Percentiles rank a stretch among this genome's conserved stretches.
Conservation (phyloP, 139 green algal species). For the Nannochloris sp. region DNA sequence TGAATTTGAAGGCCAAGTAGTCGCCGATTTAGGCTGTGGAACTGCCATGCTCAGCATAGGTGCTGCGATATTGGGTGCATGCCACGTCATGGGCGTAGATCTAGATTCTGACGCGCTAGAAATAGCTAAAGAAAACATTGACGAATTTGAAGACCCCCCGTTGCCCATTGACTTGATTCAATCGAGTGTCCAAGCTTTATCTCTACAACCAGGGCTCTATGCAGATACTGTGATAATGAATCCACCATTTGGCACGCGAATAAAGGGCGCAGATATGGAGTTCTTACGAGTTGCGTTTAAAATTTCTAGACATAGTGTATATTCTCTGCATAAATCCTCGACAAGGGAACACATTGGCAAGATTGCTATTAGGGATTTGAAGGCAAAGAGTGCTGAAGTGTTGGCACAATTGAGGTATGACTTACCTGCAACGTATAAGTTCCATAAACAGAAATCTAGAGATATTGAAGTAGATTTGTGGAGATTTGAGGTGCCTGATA, state of each 20-base stretch:
- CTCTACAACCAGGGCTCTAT: constrained; percentile 17
- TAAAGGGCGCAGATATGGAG: constrained; percentile 81
- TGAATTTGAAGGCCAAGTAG: constrained; percentile 63
- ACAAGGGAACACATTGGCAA: constrained; percentile 71
- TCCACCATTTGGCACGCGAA: constrained; percentile 87
- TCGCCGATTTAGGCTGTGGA: constrained; percentile 85
- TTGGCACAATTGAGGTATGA: constrained; percentile 87
- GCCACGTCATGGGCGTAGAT: constrained; percentile 77
- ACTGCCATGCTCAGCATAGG: constrained; percentile 87
- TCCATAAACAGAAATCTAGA: constrained; percentile 70
- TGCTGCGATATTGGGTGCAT: constrained; percentile 61
- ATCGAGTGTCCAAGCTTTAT: constrained; percentile 36
- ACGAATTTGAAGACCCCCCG: constrained; percentile 58
- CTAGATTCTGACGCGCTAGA: constrained; percentile 76
- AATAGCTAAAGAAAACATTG: constrained; percentile 55
- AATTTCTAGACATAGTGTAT: constrained; percentile 49
- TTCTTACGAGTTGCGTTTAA: constrained; percentile 73
- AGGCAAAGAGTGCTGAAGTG: constrained; percentile 60
- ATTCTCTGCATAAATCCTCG: constrained; percentile 87
- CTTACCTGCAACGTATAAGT: constrained; percentile 75
- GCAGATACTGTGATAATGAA: constrained; percentile 91
- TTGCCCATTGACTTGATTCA: constrained; percentile 60
- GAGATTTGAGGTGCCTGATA: constrained; percentile 53
- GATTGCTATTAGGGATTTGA: constrained; percentile 44
- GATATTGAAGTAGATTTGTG: constrained; percentile 84